A percentile compares a stretch with the other conserved stretches of the same genome.
Evolutionary conservation across 2,329 filamentous ascomycete genomes (phyloP).

Genomic region (Albifimbria verrucaria): DNA sequence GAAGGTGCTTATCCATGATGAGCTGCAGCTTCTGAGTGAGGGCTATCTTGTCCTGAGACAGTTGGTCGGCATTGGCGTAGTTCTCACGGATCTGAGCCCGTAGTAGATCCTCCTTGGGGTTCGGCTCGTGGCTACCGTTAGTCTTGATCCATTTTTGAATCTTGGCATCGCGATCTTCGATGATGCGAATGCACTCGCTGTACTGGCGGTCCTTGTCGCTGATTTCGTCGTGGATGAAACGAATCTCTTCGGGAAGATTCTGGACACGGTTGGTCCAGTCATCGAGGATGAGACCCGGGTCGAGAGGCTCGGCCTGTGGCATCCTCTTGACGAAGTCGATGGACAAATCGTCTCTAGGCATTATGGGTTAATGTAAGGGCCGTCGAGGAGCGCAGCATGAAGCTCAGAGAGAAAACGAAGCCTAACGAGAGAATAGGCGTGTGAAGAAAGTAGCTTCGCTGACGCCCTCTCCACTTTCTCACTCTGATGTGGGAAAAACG

Average conservation of each 20-base stretch:
- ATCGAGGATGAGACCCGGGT: constrained; percentile 69
- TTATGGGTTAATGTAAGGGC: constrained; percentile 53
- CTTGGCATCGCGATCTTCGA: constrained; percentile 68
- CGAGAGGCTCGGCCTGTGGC: constrained; percentile 59
- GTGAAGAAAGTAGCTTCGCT: background rate
- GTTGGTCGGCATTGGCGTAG: constrained; percentile 64
- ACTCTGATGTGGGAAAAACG: background rate
- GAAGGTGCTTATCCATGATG: constrained; percentile 60
- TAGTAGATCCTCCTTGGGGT: constrained; percentile 71
- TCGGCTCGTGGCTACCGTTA: constrained; percentile 69
- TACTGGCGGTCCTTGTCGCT: constrained; percentile 74
- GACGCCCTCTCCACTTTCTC: background rate
- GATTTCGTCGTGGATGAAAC: constrained; percentile 81
- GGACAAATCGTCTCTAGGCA: constrained; percentile 71
- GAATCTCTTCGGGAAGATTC: constrained; percentile 78
- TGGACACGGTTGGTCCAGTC: constrained; percentile 73
- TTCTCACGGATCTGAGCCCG: constrained; percentile 64
- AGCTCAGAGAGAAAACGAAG: constrained; percentile 10
- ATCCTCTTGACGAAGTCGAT: constrained; percentile 68
- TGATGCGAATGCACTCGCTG: constrained; percentile 63
- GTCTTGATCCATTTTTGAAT: constrained; percentile 80
- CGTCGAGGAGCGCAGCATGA: constrained; percentile 17
- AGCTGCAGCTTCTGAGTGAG: constrained; percentile 62
- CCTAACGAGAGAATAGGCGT: background rate
- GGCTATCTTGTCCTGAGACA: constrained; percentile 72